Conservation (phyloP, 2,329 filamentous ascomycete species). For the Colletotrichum navitas region DNA sequence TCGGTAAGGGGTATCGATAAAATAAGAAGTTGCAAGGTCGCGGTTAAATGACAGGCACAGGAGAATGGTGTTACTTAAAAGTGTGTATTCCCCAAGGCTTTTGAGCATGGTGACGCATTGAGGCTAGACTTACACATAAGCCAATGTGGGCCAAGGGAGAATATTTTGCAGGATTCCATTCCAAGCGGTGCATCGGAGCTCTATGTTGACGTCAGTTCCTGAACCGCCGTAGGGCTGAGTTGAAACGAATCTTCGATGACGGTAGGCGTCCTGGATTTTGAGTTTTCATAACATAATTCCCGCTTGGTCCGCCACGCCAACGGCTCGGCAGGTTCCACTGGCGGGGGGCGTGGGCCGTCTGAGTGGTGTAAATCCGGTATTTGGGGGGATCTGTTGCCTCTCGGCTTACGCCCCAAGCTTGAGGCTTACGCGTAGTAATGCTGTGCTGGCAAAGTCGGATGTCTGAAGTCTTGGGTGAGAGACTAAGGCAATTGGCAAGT, state of each 20-base stretch:
- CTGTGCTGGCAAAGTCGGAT: constrained; percentile 16
- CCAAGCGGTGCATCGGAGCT: not conserved
- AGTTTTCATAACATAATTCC: constrained; percentile 43
- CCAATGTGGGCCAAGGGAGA: constrained; percentile 1
- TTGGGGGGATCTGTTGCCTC: not conserved
- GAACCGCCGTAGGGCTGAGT: constrained; percentile 30
- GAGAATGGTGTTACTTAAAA: constrained; percentile 23
- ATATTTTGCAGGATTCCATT: constrained; percentile 6
- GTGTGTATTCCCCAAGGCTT: not conserved
- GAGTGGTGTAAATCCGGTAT: constrained; percentile 2
- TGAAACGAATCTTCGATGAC: constrained; percentile 21
- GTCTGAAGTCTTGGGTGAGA: not conserved
- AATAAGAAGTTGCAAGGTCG: not conserved
- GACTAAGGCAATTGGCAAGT: not conserved
- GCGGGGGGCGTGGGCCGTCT: not conserved
- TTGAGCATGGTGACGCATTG: constrained; percentile 21
- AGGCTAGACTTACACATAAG: not conserved
- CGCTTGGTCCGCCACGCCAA: constrained; percentile 18
- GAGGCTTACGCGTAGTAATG: constrained; percentile 1
- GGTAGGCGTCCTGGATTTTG: constrained; percentile 15
- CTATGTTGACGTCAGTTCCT: constrained; percentile 35
- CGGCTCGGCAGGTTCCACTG: constrained; percentile 34
- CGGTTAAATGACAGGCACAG: constrained; percentile 14
- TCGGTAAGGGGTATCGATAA: not conserved
- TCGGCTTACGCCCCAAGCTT: not conserved